Conservation (phyloP, 345 rosid genomes). For the Bruguiera sexangula region DNA sequence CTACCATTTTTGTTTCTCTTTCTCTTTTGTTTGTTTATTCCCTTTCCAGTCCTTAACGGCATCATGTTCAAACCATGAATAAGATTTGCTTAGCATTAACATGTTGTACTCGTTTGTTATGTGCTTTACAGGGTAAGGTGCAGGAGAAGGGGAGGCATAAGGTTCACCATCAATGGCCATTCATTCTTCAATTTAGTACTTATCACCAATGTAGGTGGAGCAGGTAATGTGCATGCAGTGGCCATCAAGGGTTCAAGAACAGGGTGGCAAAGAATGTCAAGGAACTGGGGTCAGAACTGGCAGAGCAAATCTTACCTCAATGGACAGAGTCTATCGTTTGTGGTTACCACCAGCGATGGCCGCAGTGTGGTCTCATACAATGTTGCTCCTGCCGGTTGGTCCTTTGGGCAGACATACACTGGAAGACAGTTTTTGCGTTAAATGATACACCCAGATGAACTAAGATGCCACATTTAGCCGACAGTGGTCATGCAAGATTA, state of each 20-base stretch:
- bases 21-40: too few species aligned
- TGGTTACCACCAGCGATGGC: slow-evolving; percentile 56
- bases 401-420: slow-evolving; percentile 54
- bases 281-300: slow-evolving; percentile 80
- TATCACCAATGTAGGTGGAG: slow-evolving; percentile 61
- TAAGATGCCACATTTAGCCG: not conserved
- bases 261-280: slow-evolving; percentile 59
- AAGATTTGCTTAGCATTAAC: not conserved
- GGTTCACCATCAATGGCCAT: slow-evolving; percentile 56
- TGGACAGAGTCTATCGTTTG: slow-evolving; percentile 54
- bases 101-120: not conserved
- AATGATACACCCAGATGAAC: not conserved
- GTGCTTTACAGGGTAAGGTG: slow-evolving; percentile 18
- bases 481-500: not conserved
- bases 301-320: slow-evolving; percentile 51
- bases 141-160: slow-evolving; percentile 50
- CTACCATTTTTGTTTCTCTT: too few species aligned
- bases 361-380: slow-evolving; percentile 38
- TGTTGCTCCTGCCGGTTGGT: slow-evolving; percentile 54
- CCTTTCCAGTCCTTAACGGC: too few species aligned
- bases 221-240: slow-evolving; percentile 57
- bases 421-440: slow-evolving; percentile 21
- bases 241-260: slow-evolving; percentile 56
- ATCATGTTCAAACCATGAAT: too few species aligned
- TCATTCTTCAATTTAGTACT: slow-evolving; percentile 57